Base-by-base conservation (phyloP, 352 stramenopile species). In the Phytophthora niederhauseri region DNA sequence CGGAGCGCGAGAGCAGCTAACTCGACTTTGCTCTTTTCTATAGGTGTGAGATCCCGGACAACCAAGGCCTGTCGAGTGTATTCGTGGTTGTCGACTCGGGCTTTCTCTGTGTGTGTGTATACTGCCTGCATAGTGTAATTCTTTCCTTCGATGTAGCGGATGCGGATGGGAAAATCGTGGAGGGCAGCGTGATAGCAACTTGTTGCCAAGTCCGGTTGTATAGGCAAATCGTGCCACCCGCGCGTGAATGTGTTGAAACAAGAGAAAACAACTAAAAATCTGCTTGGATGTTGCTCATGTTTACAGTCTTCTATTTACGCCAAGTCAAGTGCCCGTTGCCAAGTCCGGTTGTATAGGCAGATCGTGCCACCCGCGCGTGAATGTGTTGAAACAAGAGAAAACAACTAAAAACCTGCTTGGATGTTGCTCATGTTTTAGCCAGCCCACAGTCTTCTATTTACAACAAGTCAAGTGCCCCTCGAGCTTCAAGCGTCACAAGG, bases 401-500 rank as follows among this genome's bases (percentile, higher is more conserved):
- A 52, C 24, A 57, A 26, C 34, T 30, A 66, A 66, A n/a, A 54
- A 12, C 50, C 49, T 46, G 41, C 51, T 19, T 49, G 54, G 11
- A 51, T 57, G 34, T 15, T 51, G 34, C 15, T 61, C 24, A 41
- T 41, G 48, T 48, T 36, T 28, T n/a, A n/a, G n/a, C n/a, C n/a
- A n/a, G n/a, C n/a, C n/a, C n/a, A 50, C 17, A 1, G 26, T 14
- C 17, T 17, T 41, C 46, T 65, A 65, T 68, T 57, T 58, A 38
- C 20, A 15, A 46, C 36, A 45, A 41, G 34, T 48, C 54, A 41
- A 57, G 60, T 57, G 66, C 31, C 48, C 19, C 65, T 20, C 30
- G 30, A 69, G 15, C 6, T 14, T 69, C 54, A 70, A 71, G 50
- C 63, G 68, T 72, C 62, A 60, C 54, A 45, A 43, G 34, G 34